A percentile compares a stretch with the other conserved stretches of the same genome.
Conservation (phyloP, 2,329 filamentous ascomycete species). For the Ophiosphaerella korrae region DNA sequence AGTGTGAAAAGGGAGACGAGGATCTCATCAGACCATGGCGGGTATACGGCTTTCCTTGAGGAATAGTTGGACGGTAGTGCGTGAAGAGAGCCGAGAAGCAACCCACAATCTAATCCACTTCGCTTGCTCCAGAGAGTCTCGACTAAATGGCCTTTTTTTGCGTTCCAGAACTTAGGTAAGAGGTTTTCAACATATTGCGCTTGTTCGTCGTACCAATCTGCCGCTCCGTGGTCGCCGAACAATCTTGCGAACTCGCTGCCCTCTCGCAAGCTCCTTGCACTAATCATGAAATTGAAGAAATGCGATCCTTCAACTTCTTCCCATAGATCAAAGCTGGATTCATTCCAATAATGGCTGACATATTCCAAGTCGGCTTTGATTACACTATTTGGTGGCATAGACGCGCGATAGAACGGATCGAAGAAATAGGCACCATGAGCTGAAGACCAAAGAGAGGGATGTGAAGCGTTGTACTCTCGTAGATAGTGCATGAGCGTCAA, state of each 20-base stretch:
- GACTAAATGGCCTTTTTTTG: constrained; percentile 43
- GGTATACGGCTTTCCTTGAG: constrained; percentile 28
- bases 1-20: constrained; percentile 45
- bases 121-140: constrained; percentile 43
- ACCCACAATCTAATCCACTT: constrained; percentile 45
- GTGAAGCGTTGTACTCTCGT: constrained; percentile 47
- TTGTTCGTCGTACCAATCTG: constrained; percentile 47
- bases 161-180: constrained; percentile 46
- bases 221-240: constrained; percentile 46
- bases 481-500: constrained; percentile 51
- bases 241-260: constrained; percentile 40
- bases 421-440: constrained; percentile 35
- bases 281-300: constrained; percentile 50
- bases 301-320: constrained; percentile 52
- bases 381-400: constrained; percentile 44
- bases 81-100: constrained; percentile 48
- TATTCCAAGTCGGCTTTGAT: constrained; percentile 55
- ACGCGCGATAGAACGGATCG: constrained; percentile 44
- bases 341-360: constrained; percentile 49
- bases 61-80: constrained; percentile 26
- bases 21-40: constrained; percentile 47
- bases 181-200: constrained; percentile 41
- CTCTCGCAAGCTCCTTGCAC: constrained; percentile 43
- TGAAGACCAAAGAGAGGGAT: constrained; percentile 44
- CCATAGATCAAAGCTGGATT: constrained; percentile 52